Evolutionary conservation across 2,329 filamentous ascomycete species (phyloP).

Genomic region (Botrytis deweyae): DNA sequence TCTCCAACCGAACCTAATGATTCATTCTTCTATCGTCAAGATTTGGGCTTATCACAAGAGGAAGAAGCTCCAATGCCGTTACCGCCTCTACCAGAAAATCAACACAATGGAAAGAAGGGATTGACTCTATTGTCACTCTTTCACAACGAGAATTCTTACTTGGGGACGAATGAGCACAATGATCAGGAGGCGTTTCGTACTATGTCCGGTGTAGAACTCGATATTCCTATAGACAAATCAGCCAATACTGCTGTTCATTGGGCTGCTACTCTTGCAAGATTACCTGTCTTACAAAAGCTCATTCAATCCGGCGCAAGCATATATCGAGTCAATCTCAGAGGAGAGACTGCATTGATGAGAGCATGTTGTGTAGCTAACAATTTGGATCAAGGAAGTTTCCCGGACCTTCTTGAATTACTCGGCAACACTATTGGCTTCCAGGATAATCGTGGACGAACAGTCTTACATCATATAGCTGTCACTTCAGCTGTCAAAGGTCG

Average conservation of each 20-base stretch:
- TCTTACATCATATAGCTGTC: slow-evolving; percentile 93
- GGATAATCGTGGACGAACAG: slow-evolving; percentile 85
- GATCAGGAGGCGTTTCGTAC: slow-evolving; percentile 75
- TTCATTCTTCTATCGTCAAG: slow-evolving; percentile 63
- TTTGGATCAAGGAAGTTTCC: slow-evolving; percentile 85
- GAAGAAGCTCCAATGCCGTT: slow-evolving; percentile 59
- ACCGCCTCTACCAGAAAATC: slow-evolving; percentile 61
- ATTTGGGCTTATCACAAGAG: slow-evolving; percentile 44
- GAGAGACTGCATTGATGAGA: slow-evolving; percentile 90
- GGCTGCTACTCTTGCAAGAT: slow-evolving; percentile 88
- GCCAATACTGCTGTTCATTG: slow-evolving; percentile 91
- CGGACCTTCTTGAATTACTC: slow-evolving; percentile 83
- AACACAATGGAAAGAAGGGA: slow-evolving; percentile 71
- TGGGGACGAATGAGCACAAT: slow-evolving; percentile 60
- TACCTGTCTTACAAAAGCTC: slow-evolving; percentile 76
- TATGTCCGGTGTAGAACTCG: slow-evolving; percentile 76
- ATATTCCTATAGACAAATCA: slow-evolving; percentile 87
- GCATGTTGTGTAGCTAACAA: slow-evolving; percentile 94
- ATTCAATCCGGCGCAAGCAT: slow-evolving; percentile 85
- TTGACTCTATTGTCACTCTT: slow-evolving; percentile 76
- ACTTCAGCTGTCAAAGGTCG: slow-evolving; percentile 94
- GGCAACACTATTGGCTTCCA: slow-evolving; percentile 87
- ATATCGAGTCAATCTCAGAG: slow-evolving; percentile 81
- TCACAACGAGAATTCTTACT: slow-evolving; percentile 58
- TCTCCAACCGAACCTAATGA: slow-evolving; percentile 80